Conservation (phyloP, 768 basidiomycete genomes). For the Phanerochaete sordida region DNA sequence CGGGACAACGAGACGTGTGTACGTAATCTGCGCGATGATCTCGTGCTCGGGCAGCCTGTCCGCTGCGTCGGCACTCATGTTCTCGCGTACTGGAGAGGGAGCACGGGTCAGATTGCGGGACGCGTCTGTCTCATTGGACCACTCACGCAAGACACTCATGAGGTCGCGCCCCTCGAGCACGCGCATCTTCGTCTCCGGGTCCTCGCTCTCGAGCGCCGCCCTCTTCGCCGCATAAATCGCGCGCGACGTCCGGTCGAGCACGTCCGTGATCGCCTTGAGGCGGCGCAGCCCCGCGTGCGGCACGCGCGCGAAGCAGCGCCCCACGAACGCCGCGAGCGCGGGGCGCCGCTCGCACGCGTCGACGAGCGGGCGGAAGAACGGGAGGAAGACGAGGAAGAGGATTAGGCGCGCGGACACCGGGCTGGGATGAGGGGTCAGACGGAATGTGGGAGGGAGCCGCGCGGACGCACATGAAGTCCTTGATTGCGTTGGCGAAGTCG, state of each 20-base stretch:
- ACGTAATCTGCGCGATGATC: slow-evolving; percentile 26
- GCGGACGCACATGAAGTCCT: slow-evolving; percentile 31
- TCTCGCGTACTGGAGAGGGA: slow-evolving; percentile 19
- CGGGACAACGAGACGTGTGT: neutral
- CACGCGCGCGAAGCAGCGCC: slow-evolving; percentile 1
- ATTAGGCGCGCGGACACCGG: neutral
- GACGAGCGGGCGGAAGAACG: neutral
- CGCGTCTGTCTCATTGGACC: too few species aligned
- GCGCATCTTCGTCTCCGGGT: slow-evolving; percentile 15
- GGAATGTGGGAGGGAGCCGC: too few species aligned
- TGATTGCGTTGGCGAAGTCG: slow-evolving; percentile 23
- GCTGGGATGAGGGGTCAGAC: too few species aligned
- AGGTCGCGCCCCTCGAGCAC: slow-evolving; percentile 28
- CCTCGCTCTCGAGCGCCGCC: slow-evolving; percentile 12
- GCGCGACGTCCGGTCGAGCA: slow-evolving; percentile 12
- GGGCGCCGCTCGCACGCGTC: neutral
- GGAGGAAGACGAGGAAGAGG: neutral
- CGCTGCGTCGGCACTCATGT: slow-evolving; percentile 16
- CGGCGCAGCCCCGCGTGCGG: slow-evolving; percentile 11
- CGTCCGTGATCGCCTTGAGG: slow-evolving; percentile 12
- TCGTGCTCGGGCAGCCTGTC: slow-evolving; percentile 25
- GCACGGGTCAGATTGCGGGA: neutral
- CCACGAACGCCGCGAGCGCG: slow-evolving; percentile 20
- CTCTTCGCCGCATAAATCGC: slow-evolving; percentile 18
- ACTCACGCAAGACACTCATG: slow-evolving; percentile 25